phyloP scores from a whole-genome alignment of 768 basidiomycete species.

The Amanita thiersii region DNA sequence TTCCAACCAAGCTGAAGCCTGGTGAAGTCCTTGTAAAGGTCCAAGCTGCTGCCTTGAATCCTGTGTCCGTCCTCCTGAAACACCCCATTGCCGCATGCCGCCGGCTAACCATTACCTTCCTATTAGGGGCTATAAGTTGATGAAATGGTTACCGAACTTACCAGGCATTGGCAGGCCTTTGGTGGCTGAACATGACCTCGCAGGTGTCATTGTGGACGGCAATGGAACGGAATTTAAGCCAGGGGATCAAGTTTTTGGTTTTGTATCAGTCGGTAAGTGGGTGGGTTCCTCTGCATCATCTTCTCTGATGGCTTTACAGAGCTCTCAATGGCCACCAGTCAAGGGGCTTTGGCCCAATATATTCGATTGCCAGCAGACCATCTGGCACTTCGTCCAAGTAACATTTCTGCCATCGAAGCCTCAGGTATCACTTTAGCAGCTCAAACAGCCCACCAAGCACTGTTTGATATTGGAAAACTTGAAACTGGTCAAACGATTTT shows the following conservation, averaged over 20 bases:
- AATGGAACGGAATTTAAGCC: slow-evolving; percentile 42
- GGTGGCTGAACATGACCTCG: slow-evolving; percentile 52
- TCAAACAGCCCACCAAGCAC: slow-evolving; percentile 49
- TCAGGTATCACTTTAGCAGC: slow-evolving; percentile 53
- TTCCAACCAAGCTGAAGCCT: slow-evolving; percentile 22
- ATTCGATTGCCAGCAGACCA: slow-evolving; percentile 31
- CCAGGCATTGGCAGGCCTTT: slow-evolving; percentile 35
- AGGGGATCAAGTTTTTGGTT: slow-evolving; percentile 64
- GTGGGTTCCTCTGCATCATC: neutral
- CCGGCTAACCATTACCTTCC: neutral
- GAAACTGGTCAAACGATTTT: slow-evolving; percentile 54
- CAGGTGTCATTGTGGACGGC: slow-evolving; percentile 52
- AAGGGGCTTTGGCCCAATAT: slow-evolving; percentile 58
- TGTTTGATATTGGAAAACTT: slow-evolving; percentile 39
- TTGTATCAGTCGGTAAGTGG: slow-evolving; percentile 28
- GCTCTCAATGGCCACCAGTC: slow-evolving; percentile 25
- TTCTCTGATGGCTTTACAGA: slow-evolving; percentile 12
- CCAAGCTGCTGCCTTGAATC: slow-evolving; percentile 53
- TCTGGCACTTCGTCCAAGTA: slow-evolving; percentile 36
- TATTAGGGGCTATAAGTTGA: slow-evolving; percentile 52
- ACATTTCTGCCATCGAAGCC: slow-evolving; percentile 46
- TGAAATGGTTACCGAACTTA: slow-evolving; percentile 39
- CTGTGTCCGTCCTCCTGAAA: slow-evolving; percentile 35
- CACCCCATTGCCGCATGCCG: neutral
- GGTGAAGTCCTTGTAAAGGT: slow-evolving; percentile 28